phyloP scores from a whole-genome alignment of 2,329 filamentous ascomycete species.

The Trichoderma arundinaceum region DNA sequence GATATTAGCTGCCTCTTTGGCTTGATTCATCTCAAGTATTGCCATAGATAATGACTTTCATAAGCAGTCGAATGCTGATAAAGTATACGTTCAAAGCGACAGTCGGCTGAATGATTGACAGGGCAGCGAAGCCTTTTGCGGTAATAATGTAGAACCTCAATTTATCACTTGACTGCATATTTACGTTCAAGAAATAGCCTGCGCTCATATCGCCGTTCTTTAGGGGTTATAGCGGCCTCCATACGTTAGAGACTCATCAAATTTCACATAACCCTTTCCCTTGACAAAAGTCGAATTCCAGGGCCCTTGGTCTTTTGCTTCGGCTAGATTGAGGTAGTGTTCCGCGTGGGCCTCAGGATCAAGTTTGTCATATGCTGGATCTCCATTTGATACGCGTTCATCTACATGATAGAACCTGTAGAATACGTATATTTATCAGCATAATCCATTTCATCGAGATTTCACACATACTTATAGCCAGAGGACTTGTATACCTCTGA shows the following conservation, averaged over 20 bases:
- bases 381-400: not conserved
- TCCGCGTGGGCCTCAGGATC: constrained; percentile 1
- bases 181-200: not conserved
- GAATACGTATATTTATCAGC: not conserved
- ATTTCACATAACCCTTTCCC: constrained; percentile 15
- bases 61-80: too few species aligned
- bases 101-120: too few species aligned
- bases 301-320: constrained; percentile 3
- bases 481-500: not conserved
- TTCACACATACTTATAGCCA: constrained; percentile 16
- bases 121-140: too few species aligned
- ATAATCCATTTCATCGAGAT: not conserved
- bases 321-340: not conserved
- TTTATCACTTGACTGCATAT: not conserved
- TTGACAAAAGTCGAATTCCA: constrained; percentile 21
- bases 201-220: not conserved
- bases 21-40: too few species aligned
- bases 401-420: constrained; percentile 14
- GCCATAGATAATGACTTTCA: too few species aligned
- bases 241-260: not conserved
- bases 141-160: not conserved
- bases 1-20: too few species aligned
- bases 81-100: too few species aligned
- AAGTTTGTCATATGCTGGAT: not conserved
- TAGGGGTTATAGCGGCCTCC: not conserved